Evolutionary conservation across 129 eudicot species (phyloP), one percentile per base, ranked within the genome.

Genomic region (Tagetes erecta): DNA sequence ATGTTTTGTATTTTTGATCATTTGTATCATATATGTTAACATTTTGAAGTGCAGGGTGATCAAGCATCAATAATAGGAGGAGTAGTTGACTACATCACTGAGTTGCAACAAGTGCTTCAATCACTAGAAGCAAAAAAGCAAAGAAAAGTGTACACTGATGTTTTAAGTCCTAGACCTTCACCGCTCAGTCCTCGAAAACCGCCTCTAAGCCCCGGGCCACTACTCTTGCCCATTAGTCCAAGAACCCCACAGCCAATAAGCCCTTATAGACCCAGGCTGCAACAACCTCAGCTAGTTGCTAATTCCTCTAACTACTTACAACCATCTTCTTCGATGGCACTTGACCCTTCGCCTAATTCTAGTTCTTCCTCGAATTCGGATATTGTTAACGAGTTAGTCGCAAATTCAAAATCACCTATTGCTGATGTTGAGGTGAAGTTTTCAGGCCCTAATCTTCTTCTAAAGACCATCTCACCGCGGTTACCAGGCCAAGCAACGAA

Each of bases 31-130:
- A 9, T 62, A 20, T 20, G 27, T 20, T 20, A 20, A 20, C 36
- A 38, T 71, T 31, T 35, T 70, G 27, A 78, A 50, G 33, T 39
- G 39, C 49, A 95, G 97, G 97, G 97, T 45, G 99, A 95, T 78
- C 99, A 95, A 84, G 99, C 99, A 56, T 95, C 99, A 52, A 88
- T 91, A 47, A 87, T 95, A 12, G 99, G 95, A n/a, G 99, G 99
- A 11, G 99, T 95, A 20, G 90, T 91, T 57, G 80, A 91, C 35
- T 95, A 95, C 86, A 95, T 95, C 34, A 91, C 69, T 27, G 99
- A 95, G 63, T 27, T 95, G 70, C 99, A 95, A 67, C 99, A 95
- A 81, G 80, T 95, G 13, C 80, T 88, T 10, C 96, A 91, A 77
- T 88, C 99, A 13, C 86, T 95, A n/a, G 99, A 95, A 72, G 86